Evolutionary conservation across 495 filamentous ascomycete species (phyloP).

Genomic region (Jackrogersella minutella): DNA sequence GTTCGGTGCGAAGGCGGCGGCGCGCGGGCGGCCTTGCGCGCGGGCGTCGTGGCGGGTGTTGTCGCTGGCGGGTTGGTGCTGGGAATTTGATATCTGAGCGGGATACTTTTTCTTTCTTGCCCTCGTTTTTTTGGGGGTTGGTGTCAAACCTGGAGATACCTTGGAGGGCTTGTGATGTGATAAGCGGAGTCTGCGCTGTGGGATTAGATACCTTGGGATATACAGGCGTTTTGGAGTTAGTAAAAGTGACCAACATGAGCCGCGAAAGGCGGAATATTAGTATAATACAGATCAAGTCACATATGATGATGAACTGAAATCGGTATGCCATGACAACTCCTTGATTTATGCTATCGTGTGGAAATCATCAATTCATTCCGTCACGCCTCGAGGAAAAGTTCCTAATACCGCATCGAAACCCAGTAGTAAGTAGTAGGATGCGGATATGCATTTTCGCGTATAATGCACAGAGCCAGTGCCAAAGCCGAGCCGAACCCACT

Average conservation of each 20-base stretch:
- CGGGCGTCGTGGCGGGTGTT: slow-evolving; percentile 29
- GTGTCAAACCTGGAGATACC: too few relatives aligned
- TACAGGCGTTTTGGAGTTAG: slow-evolving; percentile 20
- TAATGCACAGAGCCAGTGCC: slow-evolving; percentile 40
- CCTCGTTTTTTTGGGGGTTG: neutral
- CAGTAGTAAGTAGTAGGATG: slow-evolving; percentile 35
- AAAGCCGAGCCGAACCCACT: slow-evolving; percentile 39
- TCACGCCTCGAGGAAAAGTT: slow-evolving; percentile 38
- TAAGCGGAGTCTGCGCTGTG: neutral
- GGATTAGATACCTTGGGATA: slow-evolving; percentile 29
- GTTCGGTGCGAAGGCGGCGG: slow-evolving; percentile 14
- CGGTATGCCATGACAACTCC: slow-evolving; percentile 36
- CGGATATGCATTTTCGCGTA: slow-evolving; percentile 38
- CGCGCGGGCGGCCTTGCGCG: slow-evolving; percentile 13
- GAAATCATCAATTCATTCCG: slow-evolving; percentile 41
- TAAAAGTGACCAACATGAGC: too few relatives aligned
- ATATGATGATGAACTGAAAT: neutral
- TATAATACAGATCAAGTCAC: too few relatives aligned
- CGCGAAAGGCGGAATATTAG: too few relatives aligned
- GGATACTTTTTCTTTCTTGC: neutral
- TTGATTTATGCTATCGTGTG: slow-evolving; percentile 42
- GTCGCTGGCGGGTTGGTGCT: slow-evolving; percentile 32
- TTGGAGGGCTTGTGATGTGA: slow-evolving; percentile 1
- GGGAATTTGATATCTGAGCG: slow-evolving; percentile 15
- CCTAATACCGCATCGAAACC: slow-evolving; percentile 24